Evolutionary conservation across 495 filamentous ascomycete genomes (phyloP), one percentile per base, ranked within the genome.

Genomic region (Hypoxylon rickii): DNA sequence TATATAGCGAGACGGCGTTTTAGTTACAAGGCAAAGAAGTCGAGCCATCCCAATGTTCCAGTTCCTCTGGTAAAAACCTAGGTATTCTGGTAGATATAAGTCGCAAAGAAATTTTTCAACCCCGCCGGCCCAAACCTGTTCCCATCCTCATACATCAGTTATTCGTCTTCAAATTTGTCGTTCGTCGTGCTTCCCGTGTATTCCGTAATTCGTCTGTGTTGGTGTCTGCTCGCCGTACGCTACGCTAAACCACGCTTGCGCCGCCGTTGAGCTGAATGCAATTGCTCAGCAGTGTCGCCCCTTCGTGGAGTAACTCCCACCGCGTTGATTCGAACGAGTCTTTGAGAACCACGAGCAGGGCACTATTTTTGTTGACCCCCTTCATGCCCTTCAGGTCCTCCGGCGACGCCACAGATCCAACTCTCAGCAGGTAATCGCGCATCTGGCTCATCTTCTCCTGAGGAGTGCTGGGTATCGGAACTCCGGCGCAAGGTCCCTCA

Each of bases 231-330:
- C 19, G 11, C 13, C 19, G 21, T 36, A 21, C 13, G 32, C 12
- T 49, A 38, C 17, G 16, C 38, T 63, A 54, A 26, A 42, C 24
- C 24, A 69, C 55, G 21, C 50, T 63, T 46, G 62, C 56, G 3
- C 77, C 77, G 10, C 70, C 63, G 42, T 79, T 79, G 18, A 83
- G 66, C 51, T 71, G 63, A 47, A 95, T 87, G 67, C 90, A 96
- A 66, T 91, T 93, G 44, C 79, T 81, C 65, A 98, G 71, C 60
- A 97, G 72, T 36, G 81, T 85, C 41, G 86, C 86, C 38, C 91
- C 94, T 70, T 98, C 94, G 42, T 89, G 84, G 47, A 97, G 74
- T 55, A 98, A 70, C 73, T 97, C 92, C 94, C 94, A 98, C 47
- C 92, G 79, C 32, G 92, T 87, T 63, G 85, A 84, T 49, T 79